These are phyloP conservation scores for Phytopythium cucurbitacearum DNA, from an alignment of 352 stramenopile genomes.

Conservation along the genomic window DNA sequence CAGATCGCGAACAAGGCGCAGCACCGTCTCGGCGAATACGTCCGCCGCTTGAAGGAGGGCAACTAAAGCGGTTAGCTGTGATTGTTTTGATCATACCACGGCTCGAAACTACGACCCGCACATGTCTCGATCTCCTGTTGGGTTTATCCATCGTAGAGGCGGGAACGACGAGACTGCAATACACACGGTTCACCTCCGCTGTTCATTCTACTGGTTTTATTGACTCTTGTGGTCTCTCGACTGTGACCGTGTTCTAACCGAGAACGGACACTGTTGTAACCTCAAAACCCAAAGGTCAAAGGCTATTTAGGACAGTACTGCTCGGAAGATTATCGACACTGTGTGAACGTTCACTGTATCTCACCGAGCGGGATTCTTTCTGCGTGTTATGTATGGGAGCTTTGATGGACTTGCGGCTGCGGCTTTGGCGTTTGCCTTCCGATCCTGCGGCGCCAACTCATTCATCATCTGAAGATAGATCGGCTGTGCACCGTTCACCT, in stretches of 20 bases:
- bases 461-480: slow-evolving; percentile 5
- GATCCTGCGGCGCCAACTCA: background rate
- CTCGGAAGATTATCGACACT: too few relatives aligned
- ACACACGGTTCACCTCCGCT: too few relatives aligned
- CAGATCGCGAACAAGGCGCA: slow-evolving; percentile 88
- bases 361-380: slow-evolving; percentile 8
- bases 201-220: too few relatives aligned
- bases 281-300: too few relatives aligned
- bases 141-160: slow-evolving; percentile 8
- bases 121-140: background rate
- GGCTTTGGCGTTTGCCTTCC: background rate
- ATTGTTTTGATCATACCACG: background rate
- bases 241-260: too few relatives aligned
- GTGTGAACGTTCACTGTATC: too few relatives aligned
- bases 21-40: slow-evolving; percentile 85
- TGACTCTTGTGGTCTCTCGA: too few relatives aligned
- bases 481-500: background rate
- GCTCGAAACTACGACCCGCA: background rate
- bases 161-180: background rate
- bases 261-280: too few relatives aligned
- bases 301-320: too few relatives aligned
- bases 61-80: slow-evolving; percentile 27
- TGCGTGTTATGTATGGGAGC: slow-evolving; percentile 41
- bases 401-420: slow-evolving; percentile 17
- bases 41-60: slow-evolving; percentile 82